Evolutionary conservation across 169 alveolate species (phyloP).

Genomic region (Perkinsus chesapeaki): DNA sequence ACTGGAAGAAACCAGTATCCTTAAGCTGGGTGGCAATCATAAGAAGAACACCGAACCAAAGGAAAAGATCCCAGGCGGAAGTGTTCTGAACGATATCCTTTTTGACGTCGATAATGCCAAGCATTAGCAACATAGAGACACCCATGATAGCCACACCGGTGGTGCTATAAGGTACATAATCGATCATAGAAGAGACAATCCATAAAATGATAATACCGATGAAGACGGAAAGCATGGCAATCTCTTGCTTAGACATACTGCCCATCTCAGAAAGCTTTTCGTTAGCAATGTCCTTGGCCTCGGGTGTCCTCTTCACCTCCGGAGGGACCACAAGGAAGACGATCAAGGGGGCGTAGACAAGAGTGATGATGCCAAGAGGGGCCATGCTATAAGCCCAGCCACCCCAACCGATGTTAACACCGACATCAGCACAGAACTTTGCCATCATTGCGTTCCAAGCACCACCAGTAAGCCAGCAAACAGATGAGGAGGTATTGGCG

Average conservation of each 20-base stretch:
- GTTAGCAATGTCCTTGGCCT: not conserved
- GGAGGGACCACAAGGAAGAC: not conserved
- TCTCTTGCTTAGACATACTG: not conserved
- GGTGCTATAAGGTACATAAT: not conserved
- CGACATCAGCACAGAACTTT: not conserved
- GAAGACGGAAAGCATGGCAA: not conserved
- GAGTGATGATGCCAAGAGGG: not conserved
- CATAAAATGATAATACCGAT: not conserved
- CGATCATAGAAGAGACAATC: not conserved
- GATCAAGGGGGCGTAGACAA: not conserved
- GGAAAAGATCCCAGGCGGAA: not conserved
- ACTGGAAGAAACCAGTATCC: slow-evolving; percentile 3
- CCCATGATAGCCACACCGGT: not conserved
- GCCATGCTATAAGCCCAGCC: not conserved
- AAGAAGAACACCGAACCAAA: not conserved
- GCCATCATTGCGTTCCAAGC: slow-evolving; percentile 4
- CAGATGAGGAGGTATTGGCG: not conserved
- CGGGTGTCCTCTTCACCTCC: not conserved
- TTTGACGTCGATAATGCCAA: not conserved
- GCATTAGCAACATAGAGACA: not conserved
- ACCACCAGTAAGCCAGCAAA: not conserved
- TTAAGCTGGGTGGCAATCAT: not conserved
- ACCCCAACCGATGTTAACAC: not conserved
- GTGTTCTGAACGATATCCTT: not conserved
- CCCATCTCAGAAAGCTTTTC: not conserved